Percentiles rank a stretch among this genome's conserved stretches.
Conservation (phyloP, 139 green algal genomes). For the Dunaliella sp. region DNA sequence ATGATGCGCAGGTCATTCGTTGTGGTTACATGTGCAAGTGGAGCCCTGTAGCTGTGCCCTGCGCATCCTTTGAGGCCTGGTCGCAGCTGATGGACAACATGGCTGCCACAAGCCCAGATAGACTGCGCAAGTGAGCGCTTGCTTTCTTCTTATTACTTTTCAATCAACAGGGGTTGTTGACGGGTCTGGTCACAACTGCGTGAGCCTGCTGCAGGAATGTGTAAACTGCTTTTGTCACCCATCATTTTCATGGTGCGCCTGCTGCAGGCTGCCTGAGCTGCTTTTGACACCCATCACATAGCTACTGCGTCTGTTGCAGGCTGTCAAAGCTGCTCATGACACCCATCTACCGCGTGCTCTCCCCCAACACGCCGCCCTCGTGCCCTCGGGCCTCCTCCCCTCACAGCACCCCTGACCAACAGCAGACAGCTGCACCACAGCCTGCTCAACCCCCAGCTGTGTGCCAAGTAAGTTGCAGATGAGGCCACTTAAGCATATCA, state of each 20-base stretch:
- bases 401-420: not conserved
- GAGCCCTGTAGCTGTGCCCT: not conserved
- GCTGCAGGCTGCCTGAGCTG: no score
- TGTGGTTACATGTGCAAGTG: not conserved
- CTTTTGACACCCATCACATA: no score
- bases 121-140: not conserved
- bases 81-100: not conserved
- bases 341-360: not conserved
- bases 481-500: no score
- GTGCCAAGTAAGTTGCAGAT: not conserved
- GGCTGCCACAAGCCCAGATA: not conserved
- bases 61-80: not conserved
- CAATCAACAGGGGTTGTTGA: no score
- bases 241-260: no score
- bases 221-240: no score
- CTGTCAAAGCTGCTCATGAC: not conserved
- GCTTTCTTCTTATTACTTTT: not conserved
- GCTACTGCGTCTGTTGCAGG: no score
- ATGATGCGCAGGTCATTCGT: not conserved
- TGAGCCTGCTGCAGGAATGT: no score
- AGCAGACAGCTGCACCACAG: not conserved
- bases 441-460: not conserved
- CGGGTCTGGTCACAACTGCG: no score
- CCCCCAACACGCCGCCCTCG: not conserved
- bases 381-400: not conserved